A percentile compares a stretch with the other conserved stretches of the same genome.
These are phyloP conservation scores for Fusarium guadeloupense DNA, from an alignment of 2,329 filamentous ascomycete genomes.

Conservation along the genomic window DNA sequence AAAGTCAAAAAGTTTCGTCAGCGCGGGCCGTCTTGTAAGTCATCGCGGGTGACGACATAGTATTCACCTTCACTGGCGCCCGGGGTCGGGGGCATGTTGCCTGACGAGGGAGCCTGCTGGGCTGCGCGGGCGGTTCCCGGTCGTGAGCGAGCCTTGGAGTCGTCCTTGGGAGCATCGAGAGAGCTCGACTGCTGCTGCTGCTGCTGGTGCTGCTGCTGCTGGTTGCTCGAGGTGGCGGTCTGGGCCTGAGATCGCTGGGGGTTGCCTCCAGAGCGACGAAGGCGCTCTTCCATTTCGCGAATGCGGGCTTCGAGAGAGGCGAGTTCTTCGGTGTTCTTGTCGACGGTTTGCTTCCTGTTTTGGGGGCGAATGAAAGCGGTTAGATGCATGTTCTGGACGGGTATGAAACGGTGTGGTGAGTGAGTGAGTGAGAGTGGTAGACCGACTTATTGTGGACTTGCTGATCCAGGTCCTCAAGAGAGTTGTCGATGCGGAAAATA, in stretches of 20 bases:
- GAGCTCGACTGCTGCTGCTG: slow-evolving; percentile 24
- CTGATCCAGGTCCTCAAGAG: slow-evolving; percentile 76
- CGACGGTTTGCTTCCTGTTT: slow-evolving; percentile 80
- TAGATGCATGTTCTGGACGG: not conserved
- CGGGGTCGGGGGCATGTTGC: slow-evolving; percentile 68
- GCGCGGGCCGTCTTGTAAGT: slow-evolving; percentile 45
- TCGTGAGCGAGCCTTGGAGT: slow-evolving; percentile 57
- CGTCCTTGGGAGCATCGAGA: slow-evolving; percentile 40
- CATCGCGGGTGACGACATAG: slow-evolving; percentile 49
- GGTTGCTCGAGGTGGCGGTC: slow-evolving; percentile 9
- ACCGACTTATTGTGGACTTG: slow-evolving; percentile 84
- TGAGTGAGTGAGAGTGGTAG: slow-evolving; percentile 13
- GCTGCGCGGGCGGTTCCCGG: slow-evolving; percentile 63
- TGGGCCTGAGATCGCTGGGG: slow-evolving; percentile 32
- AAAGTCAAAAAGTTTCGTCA: slow-evolving; percentile 43
- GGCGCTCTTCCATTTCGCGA: slow-evolving; percentile 82
- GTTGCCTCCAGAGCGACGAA: slow-evolving; percentile 56
- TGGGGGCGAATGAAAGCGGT: slow-evolving; percentile 20
- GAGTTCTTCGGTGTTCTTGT: slow-evolving; percentile 79
- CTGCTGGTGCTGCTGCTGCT: slow-evolving; percentile 34
- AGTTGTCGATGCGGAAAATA: slow-evolving; percentile 87
- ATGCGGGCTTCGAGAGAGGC: slow-evolving; percentile 86
- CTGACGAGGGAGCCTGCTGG: slow-evolving; percentile 62
- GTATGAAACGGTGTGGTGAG: slow-evolving; percentile 5
- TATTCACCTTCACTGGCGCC: slow-evolving; percentile 72